Evolutionary conservation across 352 stramenopile species (phyloP), one percentile per base, ranked within the genome.

Genomic region (Globisporangium nodosum): DNA sequence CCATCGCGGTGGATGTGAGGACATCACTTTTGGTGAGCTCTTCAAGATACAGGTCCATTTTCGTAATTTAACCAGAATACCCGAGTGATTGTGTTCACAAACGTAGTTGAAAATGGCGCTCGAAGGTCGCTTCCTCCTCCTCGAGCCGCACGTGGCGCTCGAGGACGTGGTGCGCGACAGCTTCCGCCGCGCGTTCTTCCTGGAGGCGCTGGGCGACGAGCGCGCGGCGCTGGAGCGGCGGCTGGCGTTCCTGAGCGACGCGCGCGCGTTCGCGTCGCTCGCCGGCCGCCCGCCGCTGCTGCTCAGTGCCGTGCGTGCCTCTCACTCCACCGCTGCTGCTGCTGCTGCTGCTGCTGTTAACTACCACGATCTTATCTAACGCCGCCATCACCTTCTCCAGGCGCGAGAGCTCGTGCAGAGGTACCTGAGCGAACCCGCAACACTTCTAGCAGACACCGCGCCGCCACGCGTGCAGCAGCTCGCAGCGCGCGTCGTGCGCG

Each of bases 181-280:
- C 39, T 80, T 81, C 61, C 77, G 77, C 42, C 75, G 71, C 42
- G 65, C 76, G 49, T 81, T 84, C 63, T 85, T 89, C 54, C 60
- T 83, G 20, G 65, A 71, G 57, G 77, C 76, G 54, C 87, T 89
- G 55, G 56, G 60, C n/a, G 66, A 66, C 48, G 77, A 90, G 65
- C 63, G 63, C n/a, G 68, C 76, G 33, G 64, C 75, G 33, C 64
- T 90, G 39, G 77, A 85, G 65, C 67, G 80, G 18, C 68, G 69
- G 58, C 81, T 90, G 58, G 60, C 67, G 63, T 85, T 87, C 52
- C 69, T 90, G 30, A 57, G 71, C 42, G 73, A 76, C 48, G 66
- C 77, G 31, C 79, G 77, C 48, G 70, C 76, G 58, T 90, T 78
- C 67, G 86, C 86, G 53, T 61, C 71, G 52, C 73, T 86, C 42